Evolutionary conservation across 2,329 filamentous ascomycete species (phyloP).

Genomic region (Hypoxylon sp.): DNA sequence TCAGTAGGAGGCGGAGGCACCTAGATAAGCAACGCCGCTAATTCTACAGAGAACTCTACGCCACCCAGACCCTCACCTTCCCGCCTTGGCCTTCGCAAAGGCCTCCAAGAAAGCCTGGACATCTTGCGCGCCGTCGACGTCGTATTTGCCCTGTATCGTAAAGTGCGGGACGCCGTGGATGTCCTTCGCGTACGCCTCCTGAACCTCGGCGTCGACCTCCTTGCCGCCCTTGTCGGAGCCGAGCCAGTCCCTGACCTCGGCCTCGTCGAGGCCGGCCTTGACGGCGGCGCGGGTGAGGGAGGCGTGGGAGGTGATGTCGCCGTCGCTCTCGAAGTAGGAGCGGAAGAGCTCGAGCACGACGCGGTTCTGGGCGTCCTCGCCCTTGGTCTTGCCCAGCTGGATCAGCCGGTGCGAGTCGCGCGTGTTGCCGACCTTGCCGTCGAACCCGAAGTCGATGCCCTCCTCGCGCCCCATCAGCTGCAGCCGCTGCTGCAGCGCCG

Average conservation of each 20-base stretch:
- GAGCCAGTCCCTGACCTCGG: constrained; percentile 53
- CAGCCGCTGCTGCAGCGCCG: constrained; percentile 66
- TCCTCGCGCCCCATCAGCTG: constrained; percentile 65
- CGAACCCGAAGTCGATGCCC: constrained; percentile 77
- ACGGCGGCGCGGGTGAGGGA: constrained; percentile 57
- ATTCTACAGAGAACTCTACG: background rate
- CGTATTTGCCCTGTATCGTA: constrained; percentile 68
- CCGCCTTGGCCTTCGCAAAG: constrained; percentile 60
- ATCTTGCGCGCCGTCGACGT: constrained; percentile 72
- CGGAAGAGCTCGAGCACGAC: constrained; percentile 67
- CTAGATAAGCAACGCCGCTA: constrained; percentile 22
- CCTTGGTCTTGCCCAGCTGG: constrained; percentile 69
- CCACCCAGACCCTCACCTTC: background rate
- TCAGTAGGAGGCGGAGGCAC: too few species aligned
- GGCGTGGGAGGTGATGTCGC: constrained; percentile 63
- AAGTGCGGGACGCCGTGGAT: constrained; percentile 73
- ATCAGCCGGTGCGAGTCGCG: constrained; percentile 81
- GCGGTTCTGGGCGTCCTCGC: constrained; percentile 58
- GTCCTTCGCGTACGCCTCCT: constrained; percentile 53
- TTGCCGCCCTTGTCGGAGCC: constrained; percentile 48
- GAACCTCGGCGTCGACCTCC: constrained; percentile 60
- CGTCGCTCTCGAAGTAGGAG: constrained; percentile 65
- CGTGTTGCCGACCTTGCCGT: constrained; percentile 77
- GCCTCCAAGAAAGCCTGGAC: constrained; percentile 66
- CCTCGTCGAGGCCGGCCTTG: constrained; percentile 57